Conservation (phyloP, 2,329 filamentous ascomycete species). For the Xylaria sp. region DNA sequence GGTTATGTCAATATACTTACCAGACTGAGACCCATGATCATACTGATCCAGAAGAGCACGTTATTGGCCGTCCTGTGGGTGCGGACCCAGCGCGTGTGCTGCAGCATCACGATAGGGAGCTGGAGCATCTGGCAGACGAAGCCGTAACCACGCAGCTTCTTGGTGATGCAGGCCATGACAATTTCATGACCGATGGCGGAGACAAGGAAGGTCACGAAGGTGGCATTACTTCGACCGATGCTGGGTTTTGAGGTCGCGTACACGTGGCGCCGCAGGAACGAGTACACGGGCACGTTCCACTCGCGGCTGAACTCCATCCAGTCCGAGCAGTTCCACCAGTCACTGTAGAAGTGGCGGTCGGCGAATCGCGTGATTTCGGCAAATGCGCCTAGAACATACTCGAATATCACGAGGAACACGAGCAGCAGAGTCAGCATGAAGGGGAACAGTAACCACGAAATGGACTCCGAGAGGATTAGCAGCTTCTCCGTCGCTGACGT, state of each 20-base stretch:
- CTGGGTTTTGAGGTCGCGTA: constrained; percentile 83
- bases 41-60: constrained; percentile 89
- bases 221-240: constrained; percentile 81
- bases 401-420: constrained; percentile 98
- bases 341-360: constrained; percentile 90
- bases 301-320: constrained; percentile 96
- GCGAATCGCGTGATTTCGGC: constrained; percentile 94
- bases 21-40: constrained; percentile 86
- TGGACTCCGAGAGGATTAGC: constrained; percentile 87
- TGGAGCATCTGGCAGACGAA: constrained; percentile 97
- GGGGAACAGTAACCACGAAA: constrained; percentile 91
- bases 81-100: constrained; percentile 80
- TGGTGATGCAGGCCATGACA: constrained; percentile 97
- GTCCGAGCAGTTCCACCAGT: constrained; percentile 82
- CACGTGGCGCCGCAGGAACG: constrained; percentile 93
- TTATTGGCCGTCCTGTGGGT: constrained; percentile 84
- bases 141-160: constrained; percentile 94
- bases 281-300: constrained; percentile 98
- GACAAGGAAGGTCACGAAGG: constrained; percentile 90
- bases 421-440: constrained; percentile 97
- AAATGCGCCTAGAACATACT: constrained; percentile 93
- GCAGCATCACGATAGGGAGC: constrained; percentile 91
- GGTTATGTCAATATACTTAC: constrained; percentile 58
- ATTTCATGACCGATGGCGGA: constrained; percentile 91
- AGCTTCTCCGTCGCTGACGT: constrained; percentile 69